Evolutionary conservation across 169 alveolate genomes (phyloP).

Genomic region (Toxoplasma gondii): DNA sequence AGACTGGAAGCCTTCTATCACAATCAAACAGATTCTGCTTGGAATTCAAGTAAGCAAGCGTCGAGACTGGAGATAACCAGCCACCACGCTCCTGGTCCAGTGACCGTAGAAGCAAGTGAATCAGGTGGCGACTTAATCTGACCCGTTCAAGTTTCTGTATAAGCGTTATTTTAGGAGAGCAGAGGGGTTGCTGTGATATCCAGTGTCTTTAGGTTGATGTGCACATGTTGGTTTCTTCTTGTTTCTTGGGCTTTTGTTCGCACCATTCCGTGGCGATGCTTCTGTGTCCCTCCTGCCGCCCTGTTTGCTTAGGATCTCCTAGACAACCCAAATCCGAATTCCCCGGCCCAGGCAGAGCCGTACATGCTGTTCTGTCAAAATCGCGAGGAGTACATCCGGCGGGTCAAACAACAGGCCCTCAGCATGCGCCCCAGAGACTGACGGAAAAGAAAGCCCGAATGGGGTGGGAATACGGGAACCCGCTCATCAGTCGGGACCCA

Average conservation of each 20-base stretch:
- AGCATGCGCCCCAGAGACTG: constrained; percentile 69
- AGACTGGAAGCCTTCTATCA: constrained; percentile 99
- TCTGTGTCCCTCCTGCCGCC: too few relatives aligned
- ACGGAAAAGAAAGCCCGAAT: neutral
- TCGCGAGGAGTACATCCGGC: constrained; percentile 88
- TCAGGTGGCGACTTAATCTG: too few relatives aligned
- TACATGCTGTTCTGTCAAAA: constrained; percentile 91
- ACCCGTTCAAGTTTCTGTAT: neutral
- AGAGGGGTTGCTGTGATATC: too few relatives aligned
- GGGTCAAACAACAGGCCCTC: constrained; percentile 69
- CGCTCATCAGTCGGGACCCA: neutral
- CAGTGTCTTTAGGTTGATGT: too few relatives aligned
- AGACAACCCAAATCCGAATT: constrained; percentile 95
- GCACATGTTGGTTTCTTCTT: neutral
- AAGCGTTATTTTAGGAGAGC: too few relatives aligned
- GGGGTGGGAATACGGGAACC: neutral
- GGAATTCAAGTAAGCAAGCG: constrained; percentile 92
- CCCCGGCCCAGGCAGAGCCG: constrained; percentile 98
- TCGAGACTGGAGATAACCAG: neutral
- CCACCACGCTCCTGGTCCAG: neutral
- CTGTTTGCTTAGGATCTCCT: constrained; percentile 87
- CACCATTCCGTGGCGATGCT: too few relatives aligned
- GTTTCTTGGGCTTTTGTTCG: neutral
- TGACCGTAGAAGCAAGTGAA: too few relatives aligned
- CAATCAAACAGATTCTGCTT: constrained; percentile 95